Conservation (phyloP, 164 flowering plant genomes). For the Magnolia sinica region DNA sequence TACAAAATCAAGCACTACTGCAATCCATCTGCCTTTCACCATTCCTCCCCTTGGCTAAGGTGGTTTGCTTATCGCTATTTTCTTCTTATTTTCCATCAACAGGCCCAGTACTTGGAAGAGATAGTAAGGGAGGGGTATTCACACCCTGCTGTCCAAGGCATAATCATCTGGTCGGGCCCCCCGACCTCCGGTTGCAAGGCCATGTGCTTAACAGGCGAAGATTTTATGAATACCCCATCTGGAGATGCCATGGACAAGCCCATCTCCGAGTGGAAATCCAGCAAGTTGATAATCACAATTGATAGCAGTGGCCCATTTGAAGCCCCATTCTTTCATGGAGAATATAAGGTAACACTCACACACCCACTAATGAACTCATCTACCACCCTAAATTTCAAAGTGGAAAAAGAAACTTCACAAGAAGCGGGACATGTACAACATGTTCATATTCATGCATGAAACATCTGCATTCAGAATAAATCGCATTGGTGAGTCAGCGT, state of each 20-base stretch:
- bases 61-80: no score
- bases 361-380: background rate
- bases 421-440: background rate
- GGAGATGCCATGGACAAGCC: conserved; percentile 76
- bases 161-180: conserved; percentile 63
- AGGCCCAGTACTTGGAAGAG: conserved; percentile 53
- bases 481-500: no score
- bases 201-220: conserved; percentile 73
- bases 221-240: conserved; percentile 57
- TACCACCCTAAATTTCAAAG: background rate
- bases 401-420: background rate
- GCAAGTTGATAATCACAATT: background rate
- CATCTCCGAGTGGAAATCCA: conserved; percentile 31
- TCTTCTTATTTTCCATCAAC: background rate
- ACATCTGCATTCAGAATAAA: background rate
- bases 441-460: conserved; percentile 1
- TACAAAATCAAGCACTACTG: no score
- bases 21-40: no score
- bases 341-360: background rate
- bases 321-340: conserved; percentile 1
- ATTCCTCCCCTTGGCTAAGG: no score
- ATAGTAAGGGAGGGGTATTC: conserved; percentile 52
- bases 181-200: conserved; percentile 40
- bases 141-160: conserved; percentile 62
- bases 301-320: background rate